A percentile compares a stretch with the other conserved stretches of the same genome.
These are phyloP conservation scores for Aspergillus jensenii DNA, from an alignment of 2,329 filamentous ascomycete species.

Conservation along the genomic window DNA sequence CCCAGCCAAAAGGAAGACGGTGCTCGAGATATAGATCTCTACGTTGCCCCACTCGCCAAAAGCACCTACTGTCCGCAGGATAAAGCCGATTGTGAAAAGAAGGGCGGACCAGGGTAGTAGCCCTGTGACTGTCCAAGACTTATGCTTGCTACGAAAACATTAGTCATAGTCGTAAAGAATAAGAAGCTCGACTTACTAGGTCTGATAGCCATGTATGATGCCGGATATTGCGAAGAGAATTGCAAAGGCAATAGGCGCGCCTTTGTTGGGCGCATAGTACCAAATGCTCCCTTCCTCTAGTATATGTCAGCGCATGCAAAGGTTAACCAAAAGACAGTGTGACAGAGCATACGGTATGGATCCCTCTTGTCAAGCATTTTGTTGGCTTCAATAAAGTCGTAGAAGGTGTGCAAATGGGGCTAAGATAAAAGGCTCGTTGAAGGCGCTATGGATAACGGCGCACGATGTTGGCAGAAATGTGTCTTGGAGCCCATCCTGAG, in stretches of 20 bases:
- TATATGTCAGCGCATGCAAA: slow-evolving; percentile 14
- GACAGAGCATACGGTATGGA: slow-evolving; percentile 25
- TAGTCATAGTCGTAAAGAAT: not conserved
- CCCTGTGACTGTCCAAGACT: slow-evolving; percentile 43
- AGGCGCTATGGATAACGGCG: not conserved
- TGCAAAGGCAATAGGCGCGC: slow-evolving; percentile 41
- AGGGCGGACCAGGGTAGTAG: slow-evolving; percentile 43
- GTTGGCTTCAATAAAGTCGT: not conserved
- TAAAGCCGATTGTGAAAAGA: slow-evolving; percentile 41
- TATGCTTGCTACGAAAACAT: slow-evolving; percentile 32
- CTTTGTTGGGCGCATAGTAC: slow-evolving; percentile 44
- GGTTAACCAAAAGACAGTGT: not conserved
- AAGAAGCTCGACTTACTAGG: slow-evolving; percentile 25
- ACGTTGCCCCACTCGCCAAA: slow-evolving; percentile 38
- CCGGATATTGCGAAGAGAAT: slow-evolving; percentile 41
- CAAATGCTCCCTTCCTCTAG: slow-evolving; percentile 37
- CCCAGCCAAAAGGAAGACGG: slow-evolving; percentile 39
- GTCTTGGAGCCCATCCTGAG: not conserved
- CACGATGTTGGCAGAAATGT: not conserved
- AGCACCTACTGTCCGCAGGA: slow-evolving; percentile 36
- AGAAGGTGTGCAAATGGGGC: not conserved
- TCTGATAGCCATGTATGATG: slow-evolving; percentile 39
- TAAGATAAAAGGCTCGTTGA: not conserved
- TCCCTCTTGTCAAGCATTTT: slow-evolving; percentile 22
- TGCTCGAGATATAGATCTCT: slow-evolving; percentile 38